Base-by-base conservation (phyloP, 106 monocot genomes). In the Chionographis japonica region DNA sequence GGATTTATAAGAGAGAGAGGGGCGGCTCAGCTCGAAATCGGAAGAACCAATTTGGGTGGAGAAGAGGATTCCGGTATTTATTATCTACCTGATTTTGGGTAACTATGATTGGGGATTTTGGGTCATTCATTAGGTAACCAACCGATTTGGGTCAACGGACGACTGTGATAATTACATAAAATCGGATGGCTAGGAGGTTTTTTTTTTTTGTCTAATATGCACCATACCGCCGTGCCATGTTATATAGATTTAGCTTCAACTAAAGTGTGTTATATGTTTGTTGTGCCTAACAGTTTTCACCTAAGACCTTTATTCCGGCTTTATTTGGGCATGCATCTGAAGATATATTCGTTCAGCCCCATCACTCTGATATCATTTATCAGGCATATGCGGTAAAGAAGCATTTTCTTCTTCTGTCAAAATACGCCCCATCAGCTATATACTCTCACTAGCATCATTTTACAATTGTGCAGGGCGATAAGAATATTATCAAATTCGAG, bases 231-330 rank as follows among this genome's bases (percentile, higher is more conserved):
- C 4, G 12, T 11, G 13, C 9, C 7, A 3, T 2, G n/a, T 68
- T 2, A 17, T 40, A 39, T 6, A 68, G 1, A 12, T 63, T 4
- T 41, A 63, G 0, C 52, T 55, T 15, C 16, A 8, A 19, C 19
- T 50, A 12, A 8, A 27, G 6, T 37, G 1, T 61, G 58, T 52
- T 61, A 58, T 2, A 8, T 8, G 19, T 71, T 50, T 72, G 19
- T 43, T 65, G 17, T 37, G 9, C 40, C 46, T 66, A 27, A 53
- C 85, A 97, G 97, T 89, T 83, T 71, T 84, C 97, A 68, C 81
- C 92, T 11, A 97, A 92, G 82, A 89, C 86, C 6, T 97, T 85
- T 82, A 92, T 97, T 85, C 97, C 97, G 53, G 92, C 87, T 67
- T 83, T 97, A 74, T 97, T 97, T 97, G 97, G 89, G 63, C 97